A percentile compares a stretch with the other conserved stretches of the same genome.
Conservation (phyloP, 192 early-diverging fungal genomes). For the Coemansia sp. region DNA sequence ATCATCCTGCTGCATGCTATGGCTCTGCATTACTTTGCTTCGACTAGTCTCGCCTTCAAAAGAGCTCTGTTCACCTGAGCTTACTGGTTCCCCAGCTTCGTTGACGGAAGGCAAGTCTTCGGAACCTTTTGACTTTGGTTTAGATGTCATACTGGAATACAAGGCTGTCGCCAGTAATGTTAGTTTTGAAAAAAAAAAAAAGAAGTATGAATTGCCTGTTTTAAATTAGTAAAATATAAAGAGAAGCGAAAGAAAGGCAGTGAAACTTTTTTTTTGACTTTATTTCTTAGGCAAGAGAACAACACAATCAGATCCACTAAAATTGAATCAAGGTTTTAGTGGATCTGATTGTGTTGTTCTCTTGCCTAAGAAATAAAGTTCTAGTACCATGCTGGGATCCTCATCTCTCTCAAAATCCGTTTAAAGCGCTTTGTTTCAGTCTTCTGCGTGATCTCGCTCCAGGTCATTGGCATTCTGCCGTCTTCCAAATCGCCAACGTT, state of each 20-base stretch:
- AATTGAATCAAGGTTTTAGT: neutral
- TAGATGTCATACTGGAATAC: neutral
- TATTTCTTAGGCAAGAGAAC: neutral
- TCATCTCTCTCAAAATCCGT: conserved; percentile 53
- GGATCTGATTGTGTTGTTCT: too few relatives aligned
- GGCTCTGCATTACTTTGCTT: neutral
- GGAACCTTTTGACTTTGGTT: neutral
- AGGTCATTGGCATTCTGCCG: conserved; percentile 26
- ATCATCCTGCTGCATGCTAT: neutral
- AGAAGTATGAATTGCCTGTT: neutral
- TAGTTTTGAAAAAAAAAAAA: neutral
- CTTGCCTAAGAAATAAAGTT: too few relatives aligned
- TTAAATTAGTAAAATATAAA: neutral
- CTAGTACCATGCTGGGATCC: conserved; percentile 54
- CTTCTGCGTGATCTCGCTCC: conserved; percentile 48
- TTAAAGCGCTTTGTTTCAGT: conserved; percentile 45
- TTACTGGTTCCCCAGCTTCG: neutral
- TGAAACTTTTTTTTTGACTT: neutral
- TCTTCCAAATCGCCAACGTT: conserved; percentile 22
- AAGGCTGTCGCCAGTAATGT: neutral
- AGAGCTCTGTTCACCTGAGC: conserved; percentile 4
- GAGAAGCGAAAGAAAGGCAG: neutral
- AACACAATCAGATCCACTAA: neutral
- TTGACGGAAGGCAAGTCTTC: neutral
- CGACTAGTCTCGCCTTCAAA: conserved; percentile 1